Evolutionary conservation across 2,329 filamentous ascomycete genomes (phyloP).

Genomic region (Sporothrix phasma): DNA sequence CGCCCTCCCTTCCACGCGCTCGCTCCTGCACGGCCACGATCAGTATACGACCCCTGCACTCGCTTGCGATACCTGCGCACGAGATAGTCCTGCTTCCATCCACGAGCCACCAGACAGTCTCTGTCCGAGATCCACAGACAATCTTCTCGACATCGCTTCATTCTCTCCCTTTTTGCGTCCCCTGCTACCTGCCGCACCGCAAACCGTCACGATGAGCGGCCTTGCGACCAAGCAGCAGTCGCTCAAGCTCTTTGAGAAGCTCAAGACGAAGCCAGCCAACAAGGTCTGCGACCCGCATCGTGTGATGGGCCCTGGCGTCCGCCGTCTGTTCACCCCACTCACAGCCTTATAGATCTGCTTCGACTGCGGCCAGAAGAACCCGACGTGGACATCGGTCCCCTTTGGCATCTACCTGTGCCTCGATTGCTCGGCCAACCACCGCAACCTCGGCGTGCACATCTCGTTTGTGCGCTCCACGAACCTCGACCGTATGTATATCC

Average conservation of each 20-base stretch:
- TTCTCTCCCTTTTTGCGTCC: not conserved
- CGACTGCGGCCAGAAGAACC: slow-evolving; percentile 94
- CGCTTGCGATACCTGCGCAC: not conserved
- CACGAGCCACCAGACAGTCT: not conserved
- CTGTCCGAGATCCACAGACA: not conserved
- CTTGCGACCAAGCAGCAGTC: slow-evolving; percentile 88
- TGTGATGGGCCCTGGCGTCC: not conserved
- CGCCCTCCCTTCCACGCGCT: slow-evolving; percentile 3
- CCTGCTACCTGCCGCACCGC: not conserved
- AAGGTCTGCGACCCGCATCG: slow-evolving; percentile 51
- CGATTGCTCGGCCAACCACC: slow-evolving; percentile 93
- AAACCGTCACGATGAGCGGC: slow-evolving; percentile 46
- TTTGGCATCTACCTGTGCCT: slow-evolving; percentile 95
- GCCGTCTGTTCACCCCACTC: not conserved
- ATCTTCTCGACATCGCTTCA: not conserved
- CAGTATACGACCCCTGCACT: not conserved
- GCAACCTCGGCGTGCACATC: slow-evolving; percentile 96
- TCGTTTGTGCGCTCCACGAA: slow-evolving; percentile 98
- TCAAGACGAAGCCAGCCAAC: slow-evolving; percentile 90
- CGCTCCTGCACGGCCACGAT: not conserved
- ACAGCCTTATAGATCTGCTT: slow-evolving; percentile 73
- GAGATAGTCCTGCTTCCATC: not conserved
- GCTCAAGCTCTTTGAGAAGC: slow-evolving; percentile 93
- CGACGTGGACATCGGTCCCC: slow-evolving; percentile 95
- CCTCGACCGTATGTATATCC: slow-evolving; percentile 69